Evolutionary conservation across 805 yeast species (phyloP).

Genomic region (Pichia sporocuriosa): DNA sequence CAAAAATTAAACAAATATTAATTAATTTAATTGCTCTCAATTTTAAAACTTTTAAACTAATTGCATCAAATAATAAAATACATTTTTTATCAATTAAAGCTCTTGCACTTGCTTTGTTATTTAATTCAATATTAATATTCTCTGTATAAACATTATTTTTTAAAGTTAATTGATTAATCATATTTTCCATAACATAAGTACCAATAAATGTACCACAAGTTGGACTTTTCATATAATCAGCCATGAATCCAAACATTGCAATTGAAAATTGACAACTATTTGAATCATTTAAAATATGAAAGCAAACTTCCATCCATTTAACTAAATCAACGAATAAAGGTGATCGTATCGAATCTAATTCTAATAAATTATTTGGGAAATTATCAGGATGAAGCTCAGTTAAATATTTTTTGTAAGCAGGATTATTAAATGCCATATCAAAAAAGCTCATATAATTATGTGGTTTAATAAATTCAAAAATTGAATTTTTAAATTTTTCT

Average conservation of each 20-base stretch:
- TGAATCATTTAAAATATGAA: conserved; percentile 35
- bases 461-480: conserved; percentile 54
- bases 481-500: conserved; percentile 33
- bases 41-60: conserved; percentile 9
- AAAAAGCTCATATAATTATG: conserved; percentile 47
- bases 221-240: conserved; percentile 27
- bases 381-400: conserved; percentile 13
- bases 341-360: conserved; percentile 11
- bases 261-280: conserved; percentile 49
- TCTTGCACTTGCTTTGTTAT: conserved; percentile 42
- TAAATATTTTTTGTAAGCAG: conserved; percentile 37
- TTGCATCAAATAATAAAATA: conserved; percentile 26
- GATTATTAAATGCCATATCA: conserved; percentile 54
- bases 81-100: conserved; percentile 40
- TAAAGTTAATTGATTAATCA: conserved; percentile 18
- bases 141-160: conserved; percentile 17
- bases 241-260: conserved; percentile 42
- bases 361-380: conserved; percentile 1
- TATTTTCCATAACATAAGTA: conserved; percentile 20
- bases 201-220: conserved; percentile 23
- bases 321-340: conserved; percentile 37
- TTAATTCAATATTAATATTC: conserved; percentile 26
- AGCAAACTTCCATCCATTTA: conserved; percentile 48
- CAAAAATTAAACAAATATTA: conserved; percentile 18
- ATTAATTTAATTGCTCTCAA: conserved; percentile 19